Conservation (phyloP, 768 basidiomycete species). For the Serendipita vermifera region DNA sequence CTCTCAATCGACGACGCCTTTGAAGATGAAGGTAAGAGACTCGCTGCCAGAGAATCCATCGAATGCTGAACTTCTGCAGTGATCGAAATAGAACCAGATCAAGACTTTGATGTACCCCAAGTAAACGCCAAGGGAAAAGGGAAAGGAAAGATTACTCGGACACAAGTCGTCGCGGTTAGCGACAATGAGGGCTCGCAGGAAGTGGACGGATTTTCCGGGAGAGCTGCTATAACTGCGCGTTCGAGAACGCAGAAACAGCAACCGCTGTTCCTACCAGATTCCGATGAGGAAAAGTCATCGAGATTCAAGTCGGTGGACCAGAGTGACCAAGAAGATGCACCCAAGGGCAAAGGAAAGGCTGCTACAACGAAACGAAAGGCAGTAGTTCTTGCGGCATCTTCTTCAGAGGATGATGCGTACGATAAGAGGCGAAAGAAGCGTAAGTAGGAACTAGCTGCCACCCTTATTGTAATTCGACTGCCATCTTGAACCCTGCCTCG, state of each 20-base stretch:
- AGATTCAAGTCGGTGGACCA: not conserved
- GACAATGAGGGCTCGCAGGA: not conserved
- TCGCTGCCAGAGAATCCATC: too few relatives aligned
- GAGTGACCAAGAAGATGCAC: not conserved
- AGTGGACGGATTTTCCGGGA: too few relatives aligned
- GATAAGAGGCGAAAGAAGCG: not conserved
- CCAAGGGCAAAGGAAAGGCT: not conserved
- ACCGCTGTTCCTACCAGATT: not conserved
- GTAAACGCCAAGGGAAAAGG: not conserved
- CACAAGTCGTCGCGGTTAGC: not conserved
- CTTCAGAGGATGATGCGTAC: not conserved
- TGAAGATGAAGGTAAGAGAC: not conserved
- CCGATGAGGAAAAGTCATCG: not conserved
- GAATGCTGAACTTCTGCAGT: too few relatives aligned
- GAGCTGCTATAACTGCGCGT: not conserved
- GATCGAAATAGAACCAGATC: too few relatives aligned
- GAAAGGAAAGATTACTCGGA: not conserved
- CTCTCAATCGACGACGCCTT: not conserved
- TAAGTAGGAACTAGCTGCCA: too few relatives aligned
- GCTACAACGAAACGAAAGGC: not conserved
- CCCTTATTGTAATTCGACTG: not conserved
- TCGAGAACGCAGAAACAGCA: not conserved
- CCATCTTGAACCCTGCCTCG: not conserved
- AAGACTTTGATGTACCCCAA: not conserved
- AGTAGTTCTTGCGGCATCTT: not conserved